Evolutionary conservation across 2,329 filamentous ascomycete species (phyloP), one percentile per base, ranked within the genome.

Genomic region (Aspergillus chevalieri): DNA sequence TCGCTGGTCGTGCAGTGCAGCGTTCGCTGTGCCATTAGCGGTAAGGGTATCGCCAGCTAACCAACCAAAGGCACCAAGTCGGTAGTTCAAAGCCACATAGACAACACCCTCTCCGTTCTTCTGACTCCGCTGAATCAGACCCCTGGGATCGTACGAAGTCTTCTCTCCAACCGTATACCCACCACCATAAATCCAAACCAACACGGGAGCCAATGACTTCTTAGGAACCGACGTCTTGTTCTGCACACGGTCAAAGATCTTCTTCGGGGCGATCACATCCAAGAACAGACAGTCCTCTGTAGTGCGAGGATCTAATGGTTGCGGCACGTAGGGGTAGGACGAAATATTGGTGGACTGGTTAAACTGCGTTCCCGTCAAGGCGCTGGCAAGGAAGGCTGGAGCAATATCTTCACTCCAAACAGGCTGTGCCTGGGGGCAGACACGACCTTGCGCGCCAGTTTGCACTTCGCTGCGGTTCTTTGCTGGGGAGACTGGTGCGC

Each of bases 1-100:
- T 10, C 77, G 70, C 58, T 83, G 80, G 51, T 82, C 79, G 47
- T 74, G 67, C 0, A 81, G 64, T 2, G 71, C 78, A 7, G 70
- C 72, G 55, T 81, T 81, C 2, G 74, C 65, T 3, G 67, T 68
- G 3, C 74, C 76, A 51, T 72, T 64, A 15, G 61, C 55, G 28
- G 72, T 67, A 42, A 76, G 66, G 21, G 63, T 74, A 17, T 71
- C 68, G 39, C 72, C 78, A 9, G 68, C 69, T 47, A 76, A 61
- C 65, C 67, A 79, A 4, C 76, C 76, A 57, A 78, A 74, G 3
- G 72, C 73, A 1, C 76, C 75, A 8, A 79, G 62, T 14, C 74
- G 65, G 53, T 76, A 77, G 55, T 78, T 78, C n/a, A 76, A 44
- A 3, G 72, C 61, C 3, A 79, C 76, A 51, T 70, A 73, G 19